These are phyloP conservation scores for Suhomyces faveliae DNA, from an alignment of 805 yeast genomes.

Conservation along the genomic window DNA sequence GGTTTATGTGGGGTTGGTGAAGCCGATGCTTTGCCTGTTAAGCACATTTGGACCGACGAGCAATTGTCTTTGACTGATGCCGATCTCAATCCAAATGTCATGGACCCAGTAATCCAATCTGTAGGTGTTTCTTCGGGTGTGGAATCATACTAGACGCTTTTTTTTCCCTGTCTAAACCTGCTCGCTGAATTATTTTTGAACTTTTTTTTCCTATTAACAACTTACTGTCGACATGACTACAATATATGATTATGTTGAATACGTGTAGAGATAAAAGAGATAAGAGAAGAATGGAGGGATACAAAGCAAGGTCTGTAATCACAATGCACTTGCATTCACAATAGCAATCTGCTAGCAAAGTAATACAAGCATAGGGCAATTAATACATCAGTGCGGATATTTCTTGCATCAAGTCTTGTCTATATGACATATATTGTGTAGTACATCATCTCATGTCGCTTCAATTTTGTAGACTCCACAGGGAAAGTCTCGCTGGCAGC, in stretches of 20 bases:
- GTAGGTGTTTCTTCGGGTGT: slow-evolving; percentile 74
- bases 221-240: slow-evolving; percentile 4
- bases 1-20: slow-evolving; percentile 92
- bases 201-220: not conserved
- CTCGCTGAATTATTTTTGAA: no score
- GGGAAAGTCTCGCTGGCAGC: no score
- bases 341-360: no score
- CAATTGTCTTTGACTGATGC: slow-evolving; percentile 64
- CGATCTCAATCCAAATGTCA: slow-evolving; percentile 66
- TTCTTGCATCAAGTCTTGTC: no score
- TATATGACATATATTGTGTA: no score
- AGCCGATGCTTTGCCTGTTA: slow-evolving; percentile 39
- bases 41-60: slow-evolving; percentile 85
- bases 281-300: not conserved
- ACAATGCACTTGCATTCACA: not conserved
- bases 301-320: not conserved
- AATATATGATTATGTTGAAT: slow-evolving; percentile 14
- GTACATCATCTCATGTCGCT: no score
- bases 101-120: slow-evolving; percentile 60
- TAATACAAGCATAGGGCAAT: no score
- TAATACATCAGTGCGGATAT: no score
- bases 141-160: slow-evolving; percentile 2
- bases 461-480: no score
- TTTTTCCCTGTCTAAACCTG: not conserved
- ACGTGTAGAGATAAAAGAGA: not conserved